Conservation (phyloP, 306 rosid species). For the Alnus rubra region DNA sequence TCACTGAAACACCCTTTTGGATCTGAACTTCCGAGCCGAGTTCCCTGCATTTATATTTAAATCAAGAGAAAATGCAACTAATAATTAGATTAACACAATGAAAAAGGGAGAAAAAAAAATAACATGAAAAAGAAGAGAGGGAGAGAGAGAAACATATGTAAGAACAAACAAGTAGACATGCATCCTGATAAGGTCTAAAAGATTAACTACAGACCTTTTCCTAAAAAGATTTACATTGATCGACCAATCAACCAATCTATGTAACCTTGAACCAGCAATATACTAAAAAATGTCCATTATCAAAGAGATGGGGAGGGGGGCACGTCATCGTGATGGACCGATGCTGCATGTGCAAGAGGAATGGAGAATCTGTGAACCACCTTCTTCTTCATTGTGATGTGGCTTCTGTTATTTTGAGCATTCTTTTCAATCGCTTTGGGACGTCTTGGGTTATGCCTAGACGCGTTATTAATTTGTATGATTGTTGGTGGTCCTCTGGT, state of each 20-base stretch:
- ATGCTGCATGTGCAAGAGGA: no score
- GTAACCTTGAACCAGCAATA: neutral
- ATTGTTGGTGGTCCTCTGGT: no score
- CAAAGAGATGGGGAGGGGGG: no score
- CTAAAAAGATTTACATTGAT: neutral
- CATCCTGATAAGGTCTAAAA: neutral
- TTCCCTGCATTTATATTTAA: constrained; percentile 73
- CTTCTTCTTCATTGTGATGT: no score
- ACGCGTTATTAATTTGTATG: no score
- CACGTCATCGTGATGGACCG: no score
- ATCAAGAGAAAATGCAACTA: constrained; percentile 13
- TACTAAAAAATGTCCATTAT: neutral
- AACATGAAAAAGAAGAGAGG: neutral
- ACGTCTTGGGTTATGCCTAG: no score
- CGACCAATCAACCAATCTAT: neutral
- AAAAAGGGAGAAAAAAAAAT: neutral
- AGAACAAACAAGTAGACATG: neutral
- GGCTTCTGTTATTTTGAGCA: no score
- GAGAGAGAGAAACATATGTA: neutral
- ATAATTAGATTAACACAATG: neutral
- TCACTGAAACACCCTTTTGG: constrained; percentile 99
- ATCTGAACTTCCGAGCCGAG: constrained; percentile 98
- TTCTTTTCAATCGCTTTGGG: no score
- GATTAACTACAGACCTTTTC: neutral
- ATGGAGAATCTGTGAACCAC: no score